These are phyloP conservation scores for Mucor plumbeus DNA, from an alignment of 371 early-diverging fungal genomes.

Conservation along the genomic window DNA sequence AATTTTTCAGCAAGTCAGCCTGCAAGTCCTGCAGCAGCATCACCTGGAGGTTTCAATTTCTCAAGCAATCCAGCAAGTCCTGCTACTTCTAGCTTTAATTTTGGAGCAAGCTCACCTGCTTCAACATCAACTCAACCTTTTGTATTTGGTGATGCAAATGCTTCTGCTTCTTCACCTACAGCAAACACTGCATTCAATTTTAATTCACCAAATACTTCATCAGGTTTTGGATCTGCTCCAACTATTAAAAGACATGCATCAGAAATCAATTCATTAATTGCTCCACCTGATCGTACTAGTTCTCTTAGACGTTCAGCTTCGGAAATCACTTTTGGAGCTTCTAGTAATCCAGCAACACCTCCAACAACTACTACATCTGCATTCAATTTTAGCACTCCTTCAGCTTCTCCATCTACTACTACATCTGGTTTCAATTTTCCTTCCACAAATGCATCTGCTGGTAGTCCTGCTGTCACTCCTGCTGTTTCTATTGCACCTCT, in stretches of 20 bases:
- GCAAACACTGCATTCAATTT: conserved; percentile 12
- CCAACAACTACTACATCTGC: neutral
- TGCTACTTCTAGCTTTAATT: conserved; percentile 10
- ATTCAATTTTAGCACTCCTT: neutral
- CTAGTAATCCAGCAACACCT: neutral
- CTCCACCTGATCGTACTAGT: conserved; percentile 3
- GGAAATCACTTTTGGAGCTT: conserved; percentile 6
- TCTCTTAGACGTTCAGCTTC: conserved; percentile 15
- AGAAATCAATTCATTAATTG: neutral
- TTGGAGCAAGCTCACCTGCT: neutral
- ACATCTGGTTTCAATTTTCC: conserved; percentile 5
- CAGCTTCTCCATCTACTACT: neutral
- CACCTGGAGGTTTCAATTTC: conserved; percentile 9
- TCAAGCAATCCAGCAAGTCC: conserved; percentile 15
- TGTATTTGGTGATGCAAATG: conserved; percentile 9
- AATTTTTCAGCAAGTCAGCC: conserved; percentile 18
- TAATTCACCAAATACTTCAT: neutral
- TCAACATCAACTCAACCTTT: conserved; percentile 5
- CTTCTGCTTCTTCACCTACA: neutral
- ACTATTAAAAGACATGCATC: conserved; percentile 14
- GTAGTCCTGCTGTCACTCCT: neutral
- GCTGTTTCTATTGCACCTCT: neutral
- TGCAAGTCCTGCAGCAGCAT: conserved; percentile 13
- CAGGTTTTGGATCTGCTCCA: neutral
- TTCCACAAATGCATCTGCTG: neutral